A percentile compares a stretch with the other conserved stretches of the same genome.
These are phyloP conservation scores for Nicotiana tabacum DNA, from an alignment of 257 asterid species.

Conservation along the genomic window DNA sequence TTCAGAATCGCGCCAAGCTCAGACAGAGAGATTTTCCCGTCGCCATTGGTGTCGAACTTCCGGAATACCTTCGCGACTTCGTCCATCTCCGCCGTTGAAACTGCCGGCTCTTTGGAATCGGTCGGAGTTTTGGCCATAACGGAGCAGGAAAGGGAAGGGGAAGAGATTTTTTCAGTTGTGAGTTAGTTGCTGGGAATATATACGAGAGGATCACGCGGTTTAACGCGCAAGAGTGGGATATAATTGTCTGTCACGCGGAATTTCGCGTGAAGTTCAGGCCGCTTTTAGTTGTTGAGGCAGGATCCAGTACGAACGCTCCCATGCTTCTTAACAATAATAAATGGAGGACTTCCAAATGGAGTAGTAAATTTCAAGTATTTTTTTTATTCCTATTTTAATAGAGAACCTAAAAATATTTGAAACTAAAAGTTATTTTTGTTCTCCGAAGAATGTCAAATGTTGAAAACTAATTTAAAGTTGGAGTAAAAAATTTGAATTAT, in stretches of 20 bases:
- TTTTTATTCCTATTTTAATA: too few species aligned
- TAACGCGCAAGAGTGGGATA: constrained; percentile 3
- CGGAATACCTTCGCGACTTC: constrained; percentile 33
- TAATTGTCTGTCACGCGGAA: constrained; percentile 13
- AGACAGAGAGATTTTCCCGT: constrained; percentile 43
- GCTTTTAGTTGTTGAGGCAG: background rate
- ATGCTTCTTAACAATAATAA: background rate
- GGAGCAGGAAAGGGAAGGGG: background rate
- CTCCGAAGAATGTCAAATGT: too few species aligned
- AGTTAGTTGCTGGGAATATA: constrained; percentile 18
- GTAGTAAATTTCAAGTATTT: background rate
- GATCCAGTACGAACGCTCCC: background rate
- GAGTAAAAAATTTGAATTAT: too few species aligned
- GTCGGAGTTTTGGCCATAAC: constrained; percentile 10
- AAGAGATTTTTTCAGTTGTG: constrained; percentile 12
- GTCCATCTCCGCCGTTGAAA: constrained; percentile 7
- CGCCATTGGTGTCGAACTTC: constrained; percentile 54
- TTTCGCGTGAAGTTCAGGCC: background rate
- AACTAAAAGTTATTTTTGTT: too few species aligned
- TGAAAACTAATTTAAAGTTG: too few species aligned
- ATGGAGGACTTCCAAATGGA: background rate
- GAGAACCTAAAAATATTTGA: too few species aligned
- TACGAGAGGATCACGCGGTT: constrained; percentile 42
- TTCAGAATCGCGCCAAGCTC: constrained; percentile 38
- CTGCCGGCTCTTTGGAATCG: background rate